Base-by-base conservation (phyloP, 169 alveolate species). In the Cystoisospora suis region DNA sequence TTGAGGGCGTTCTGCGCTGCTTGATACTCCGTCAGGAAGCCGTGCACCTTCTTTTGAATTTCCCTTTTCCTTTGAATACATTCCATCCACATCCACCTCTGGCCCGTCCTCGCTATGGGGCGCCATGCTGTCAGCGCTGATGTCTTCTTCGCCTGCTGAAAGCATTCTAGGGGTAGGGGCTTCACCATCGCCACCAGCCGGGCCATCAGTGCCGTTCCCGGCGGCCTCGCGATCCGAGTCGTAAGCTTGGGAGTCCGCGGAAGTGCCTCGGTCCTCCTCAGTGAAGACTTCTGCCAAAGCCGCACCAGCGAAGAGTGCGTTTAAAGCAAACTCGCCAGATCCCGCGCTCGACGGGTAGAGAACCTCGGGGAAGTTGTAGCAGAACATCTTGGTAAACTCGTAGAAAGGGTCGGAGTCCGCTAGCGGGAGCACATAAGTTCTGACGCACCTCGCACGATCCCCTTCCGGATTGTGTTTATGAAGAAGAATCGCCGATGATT, bases 321-420 rank as follows among this genome's bases (percentile, higher is more conserved):
- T 65, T 15, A 44, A 6, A n/a, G 34, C 40, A 44, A 65, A 65
- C 77, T 65, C 77, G 36, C 40, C n/a, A 0, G 45, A 36, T 17
- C 77, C 77, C 4, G 77, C 77, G 15, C 77, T 65, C 77, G 77
- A 65, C 42, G 77, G 77, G 77, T 65, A 65, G n/a, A 15, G 77
- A 20, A 65, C 15, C 77, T 65, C 77, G 77, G 77, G 77, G 40
- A 23, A 65, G 77, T 65, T 65, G 77, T 65, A 65, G 77, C 77
- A 65, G 77, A 65, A 65, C 4, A 1, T 20, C 42, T 65, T 65
- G 36, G 77, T 65, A n/a, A 65, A 65, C 27, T 65, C 42, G 40
- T 32, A 65, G 45, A 65, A 65, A 2, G 77, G 77, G 0, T 65
- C 77, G 4, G n/a, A 36, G 5, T 12, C 36, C n/a, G 23, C 34